Percentiles rank a stretch among this genome's conserved stretches.
Evolutionary conservation across 1,284 basidiomycete species (phyloP).

Genomic region (Xerocomus amazonicus): DNA sequence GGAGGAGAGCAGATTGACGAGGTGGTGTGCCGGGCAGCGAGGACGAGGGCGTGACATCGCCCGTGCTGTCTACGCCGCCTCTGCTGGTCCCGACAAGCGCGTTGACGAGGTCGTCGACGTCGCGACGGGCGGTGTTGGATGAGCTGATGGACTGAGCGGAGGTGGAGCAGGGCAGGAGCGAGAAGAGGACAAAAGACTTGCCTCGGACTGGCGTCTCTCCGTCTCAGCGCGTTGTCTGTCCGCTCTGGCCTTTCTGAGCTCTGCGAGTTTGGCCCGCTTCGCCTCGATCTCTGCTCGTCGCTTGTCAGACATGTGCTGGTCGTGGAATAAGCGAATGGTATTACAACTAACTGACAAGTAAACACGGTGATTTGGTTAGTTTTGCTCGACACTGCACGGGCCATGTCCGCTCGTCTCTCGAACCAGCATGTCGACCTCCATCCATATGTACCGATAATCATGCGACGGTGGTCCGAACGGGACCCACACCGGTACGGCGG

Average conservation of each 20-base stretch:
- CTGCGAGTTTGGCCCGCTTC: constrained; percentile 85
- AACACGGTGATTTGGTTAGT: too few relatives aligned
- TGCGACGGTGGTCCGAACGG: background rate
- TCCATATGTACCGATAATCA: background rate
- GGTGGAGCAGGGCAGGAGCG: background rate
- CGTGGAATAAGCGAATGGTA: constrained; percentile 19
- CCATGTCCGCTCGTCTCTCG: background rate
- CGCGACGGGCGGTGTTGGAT: constrained; percentile 42
- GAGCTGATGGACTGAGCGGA: constrained; percentile 29
- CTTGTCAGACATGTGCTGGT: constrained; percentile 42
- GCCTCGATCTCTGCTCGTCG: constrained; percentile 85
- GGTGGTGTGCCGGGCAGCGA: constrained; percentile 72
- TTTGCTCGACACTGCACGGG: background rate
- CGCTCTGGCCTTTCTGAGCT: constrained; percentile 70
- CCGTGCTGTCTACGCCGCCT: constrained; percentile 43
- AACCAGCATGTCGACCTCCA: background rate
- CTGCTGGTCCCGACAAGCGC: constrained; percentile 44
- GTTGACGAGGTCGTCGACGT: constrained; percentile 69
- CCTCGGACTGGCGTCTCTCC: constrained; percentile 50
- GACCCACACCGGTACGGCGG: background rate
- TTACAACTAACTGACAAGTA: background rate
- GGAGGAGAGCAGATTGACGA: constrained; percentile 42
- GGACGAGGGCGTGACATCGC: constrained; percentile 59
- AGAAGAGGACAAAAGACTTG: constrained; percentile 16
- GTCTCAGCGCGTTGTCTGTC: constrained; percentile 62